Evolutionary conservation across 768 basidiomycete genomes (phyloP).

Genomic region (Leccinum rimulosum): DNA sequence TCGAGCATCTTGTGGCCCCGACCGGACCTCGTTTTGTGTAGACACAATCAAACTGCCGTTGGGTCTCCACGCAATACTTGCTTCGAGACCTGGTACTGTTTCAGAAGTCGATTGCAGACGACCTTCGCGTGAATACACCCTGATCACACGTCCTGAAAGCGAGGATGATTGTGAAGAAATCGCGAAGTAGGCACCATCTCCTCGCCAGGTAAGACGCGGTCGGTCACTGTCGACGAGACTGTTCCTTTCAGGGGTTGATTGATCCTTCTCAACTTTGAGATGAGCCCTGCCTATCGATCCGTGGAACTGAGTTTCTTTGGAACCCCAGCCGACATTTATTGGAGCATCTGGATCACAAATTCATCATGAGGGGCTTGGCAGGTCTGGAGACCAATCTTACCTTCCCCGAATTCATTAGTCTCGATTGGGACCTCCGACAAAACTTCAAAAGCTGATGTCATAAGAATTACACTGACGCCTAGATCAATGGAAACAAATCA

Average conservation of each 20-base stretch:
- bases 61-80: slow-evolving; percentile 79
- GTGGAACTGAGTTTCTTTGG: slow-evolving; percentile 95
- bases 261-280: slow-evolving; percentile 51
- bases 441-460: slow-evolving; percentile 88
- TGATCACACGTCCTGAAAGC: slow-evolving; percentile 22
- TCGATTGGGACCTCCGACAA: slow-evolving; percentile 76
- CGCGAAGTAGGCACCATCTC: slow-evolving; percentile 86
- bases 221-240: slow-evolving; percentile 69
- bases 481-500: slow-evolving; percentile 36
- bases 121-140: slow-evolving; percentile 44
- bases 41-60: slow-evolving; percentile 82
- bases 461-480: slow-evolving; percentile 77
- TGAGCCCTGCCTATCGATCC: slow-evolving; percentile 85
- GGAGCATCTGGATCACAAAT: slow-evolving; percentile 59
- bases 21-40: slow-evolving; percentile 75
- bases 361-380: slow-evolving; percentile 5
- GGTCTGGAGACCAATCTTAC: slow-evolving; percentile 34
- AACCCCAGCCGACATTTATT: slow-evolving; percentile 97
- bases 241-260: slow-evolving; percentile 40
- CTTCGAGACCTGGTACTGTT: slow-evolving; percentile 78
- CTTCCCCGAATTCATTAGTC: slow-evolving; percentile 82
- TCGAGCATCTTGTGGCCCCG: slow-evolving; percentile 64
- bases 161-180: slow-evolving; percentile 68
- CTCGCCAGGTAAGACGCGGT: slow-evolving; percentile 88
- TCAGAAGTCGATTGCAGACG: slow-evolving; percentile 84